These are phyloP conservation scores for Rhodocollybia butyracea DNA, from an alignment of 768 basidiomycete species.

Conservation along the genomic window DNA sequence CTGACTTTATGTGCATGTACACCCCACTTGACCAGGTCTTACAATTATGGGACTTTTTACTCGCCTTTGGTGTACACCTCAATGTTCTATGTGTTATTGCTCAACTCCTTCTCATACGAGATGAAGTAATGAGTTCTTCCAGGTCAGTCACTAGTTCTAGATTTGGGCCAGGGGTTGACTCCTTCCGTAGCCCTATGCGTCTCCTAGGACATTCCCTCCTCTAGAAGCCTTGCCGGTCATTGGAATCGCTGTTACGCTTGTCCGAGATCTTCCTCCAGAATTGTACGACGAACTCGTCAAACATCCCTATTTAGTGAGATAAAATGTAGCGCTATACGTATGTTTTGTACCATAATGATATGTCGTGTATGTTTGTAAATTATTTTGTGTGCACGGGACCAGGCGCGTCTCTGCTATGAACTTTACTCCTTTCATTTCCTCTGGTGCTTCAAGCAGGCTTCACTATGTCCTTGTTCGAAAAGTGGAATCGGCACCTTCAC, in stretches of 20 bases:
- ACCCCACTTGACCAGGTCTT: conserved; percentile 95
- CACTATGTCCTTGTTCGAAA: conserved; percentile 76
- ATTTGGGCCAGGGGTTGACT: background rate
- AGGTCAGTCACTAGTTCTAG: conserved; percentile 53
- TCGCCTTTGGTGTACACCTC: conserved; percentile 94
- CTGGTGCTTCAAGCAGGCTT: conserved; percentile 70
- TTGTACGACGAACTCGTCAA: conserved; percentile 87
- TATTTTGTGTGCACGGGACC: background rate
- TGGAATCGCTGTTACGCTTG: conserved; percentile 90
- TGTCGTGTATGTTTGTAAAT: background rate
- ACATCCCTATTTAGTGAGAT: conserved; percentile 69
- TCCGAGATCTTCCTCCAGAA: conserved; percentile 84
- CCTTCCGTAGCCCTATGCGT: conserved; percentile 77
- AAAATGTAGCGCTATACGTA: background rate
- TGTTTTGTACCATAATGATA: background rate
- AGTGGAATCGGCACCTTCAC: conserved; percentile 59
- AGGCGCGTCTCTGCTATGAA: background rate
- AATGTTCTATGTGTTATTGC: conserved; percentile 98
- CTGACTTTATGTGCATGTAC: conserved; percentile 96
- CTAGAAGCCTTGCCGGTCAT: conserved; percentile 85
- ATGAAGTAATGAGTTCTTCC: conserved; percentile 81
- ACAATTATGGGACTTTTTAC: conserved; percentile 94
- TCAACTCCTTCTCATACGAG: conserved; percentile 84
- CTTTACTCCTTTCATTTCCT: conserved; percentile 65
- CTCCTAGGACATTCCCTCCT: conserved; percentile 92